phyloP scores from a whole-genome alignment of 2,329 filamentous ascomycete genomes.

The Ceratocystis albifundus region DNA sequence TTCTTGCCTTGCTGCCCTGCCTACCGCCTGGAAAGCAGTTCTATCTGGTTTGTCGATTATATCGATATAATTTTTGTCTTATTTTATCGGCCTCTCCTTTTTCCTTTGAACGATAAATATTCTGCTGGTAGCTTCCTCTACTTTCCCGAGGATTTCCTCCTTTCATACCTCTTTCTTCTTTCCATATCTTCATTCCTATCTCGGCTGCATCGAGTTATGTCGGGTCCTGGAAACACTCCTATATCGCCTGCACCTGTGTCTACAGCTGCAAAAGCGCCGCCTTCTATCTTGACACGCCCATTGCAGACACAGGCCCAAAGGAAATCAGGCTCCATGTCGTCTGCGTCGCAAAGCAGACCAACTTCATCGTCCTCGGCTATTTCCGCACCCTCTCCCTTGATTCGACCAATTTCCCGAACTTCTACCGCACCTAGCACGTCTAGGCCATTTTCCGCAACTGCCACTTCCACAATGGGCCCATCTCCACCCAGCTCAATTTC shows the following conservation, averaged over 20 bases:
- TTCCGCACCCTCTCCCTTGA: constrained; percentile 3
- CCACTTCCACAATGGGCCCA: constrained; percentile 13
- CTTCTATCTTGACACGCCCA: constrained; percentile 7
- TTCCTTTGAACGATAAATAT: neutral
- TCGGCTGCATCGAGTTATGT: constrained; percentile 17
- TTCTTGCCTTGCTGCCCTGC: constrained; percentile 6
- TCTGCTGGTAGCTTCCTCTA: neutral
- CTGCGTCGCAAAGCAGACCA: constrained; percentile 17
- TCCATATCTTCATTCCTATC: neutral
- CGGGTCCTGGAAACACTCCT: constrained; percentile 17
- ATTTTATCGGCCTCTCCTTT: neutral
- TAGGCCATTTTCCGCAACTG: neutral
- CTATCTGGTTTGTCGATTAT: neutral
- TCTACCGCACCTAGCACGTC: constrained; percentile 14
- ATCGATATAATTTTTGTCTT: neutral
- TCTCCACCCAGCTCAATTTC: constrained; percentile 9
- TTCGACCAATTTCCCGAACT: constrained; percentile 18
- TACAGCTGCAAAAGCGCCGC: neutral
- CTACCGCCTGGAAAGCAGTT: neutral
- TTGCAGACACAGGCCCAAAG: constrained; percentile 8
- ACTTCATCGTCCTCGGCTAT: constrained; percentile 20
- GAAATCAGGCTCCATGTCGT: constrained; percentile 19
- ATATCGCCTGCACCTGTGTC: neutral
- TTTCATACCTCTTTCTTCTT: constrained; percentile 4
- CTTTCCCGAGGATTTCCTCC: neutral